These are phyloP conservation scores for Fremontodendron californicum DNA, from an alignment of 345 rosid species.

Conservation along the genomic window DNA sequence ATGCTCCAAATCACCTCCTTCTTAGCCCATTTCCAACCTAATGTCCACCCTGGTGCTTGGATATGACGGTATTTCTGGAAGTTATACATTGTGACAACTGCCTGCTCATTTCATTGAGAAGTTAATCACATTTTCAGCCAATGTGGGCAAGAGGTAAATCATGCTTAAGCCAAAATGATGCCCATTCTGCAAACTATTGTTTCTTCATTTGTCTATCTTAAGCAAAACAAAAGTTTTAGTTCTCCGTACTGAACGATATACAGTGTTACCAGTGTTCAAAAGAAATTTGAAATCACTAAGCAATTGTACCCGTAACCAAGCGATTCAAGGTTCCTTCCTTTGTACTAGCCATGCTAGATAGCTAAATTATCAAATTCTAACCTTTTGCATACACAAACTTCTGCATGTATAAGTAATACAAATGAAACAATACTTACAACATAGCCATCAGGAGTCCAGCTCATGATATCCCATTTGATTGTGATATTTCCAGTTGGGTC, in stretches of 20 bases:
- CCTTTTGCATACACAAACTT: not conserved
- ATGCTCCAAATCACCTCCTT: slow-evolving; percentile 82
- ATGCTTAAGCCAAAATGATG: not conserved
- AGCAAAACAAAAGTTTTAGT: too few species aligned
- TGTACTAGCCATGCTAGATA: not conserved
- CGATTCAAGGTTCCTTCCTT: not conserved
- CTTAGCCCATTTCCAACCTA: slow-evolving; percentile 80
- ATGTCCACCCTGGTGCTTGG: slow-evolving; percentile 72
- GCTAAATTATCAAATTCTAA: not conserved
- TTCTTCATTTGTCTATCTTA: not conserved
- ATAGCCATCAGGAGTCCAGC: slow-evolving; percentile 89
- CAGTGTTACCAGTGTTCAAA: not conserved
- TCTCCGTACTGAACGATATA: too few species aligned
- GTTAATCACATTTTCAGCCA: slow-evolving; percentile 4
- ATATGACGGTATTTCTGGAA: slow-evolving; percentile 91
- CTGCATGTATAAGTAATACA: not conserved
- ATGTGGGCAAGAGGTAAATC: not conserved
- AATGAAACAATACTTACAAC: slow-evolving; percentile 42
- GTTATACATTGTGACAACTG: slow-evolving; percentile 65
- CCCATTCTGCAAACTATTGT: not conserved
- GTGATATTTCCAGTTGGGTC: slow-evolving; percentile 92
- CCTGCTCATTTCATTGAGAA: slow-evolving; percentile 39
- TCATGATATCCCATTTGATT: slow-evolving; percentile 79
- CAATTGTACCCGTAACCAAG: not conserved
- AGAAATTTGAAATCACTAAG: not conserved